Evolutionary conservation across 202 grass and related monocot genomes (phyloP), one percentile per base, ranked within the genome.

Genomic region (Digitaria exilis): DNA sequence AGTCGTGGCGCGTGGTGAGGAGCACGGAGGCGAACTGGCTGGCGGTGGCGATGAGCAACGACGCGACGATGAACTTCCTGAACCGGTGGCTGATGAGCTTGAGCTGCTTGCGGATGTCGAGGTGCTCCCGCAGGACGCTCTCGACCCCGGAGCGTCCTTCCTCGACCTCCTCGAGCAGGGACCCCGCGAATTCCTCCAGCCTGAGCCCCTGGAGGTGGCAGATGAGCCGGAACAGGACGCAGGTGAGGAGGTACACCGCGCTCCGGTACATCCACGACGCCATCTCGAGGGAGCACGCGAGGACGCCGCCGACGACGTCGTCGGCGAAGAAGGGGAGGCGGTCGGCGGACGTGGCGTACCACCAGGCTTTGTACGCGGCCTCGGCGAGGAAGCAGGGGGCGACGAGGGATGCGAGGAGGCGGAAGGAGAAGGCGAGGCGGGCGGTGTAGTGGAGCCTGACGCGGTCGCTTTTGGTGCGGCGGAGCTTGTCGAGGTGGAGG

Each of bases 261-360:
- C 88, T 91, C 69, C 95, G 90, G 89, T 98, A 98, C 86, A 98
- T 87, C 95, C 95, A 98, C 0, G 95, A 93, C 0, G 73, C 88
- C 62, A 98, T 92, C 83, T 98, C 95, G 16, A 88, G 45, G 15
- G 86, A 60, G 79, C 85, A 98, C 0, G 87, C 82, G 49, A 87
- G 17, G 30, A 80, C 61, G 79, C 93, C 89, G 68, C 87, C 56
- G 54, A 92, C 22, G 21, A 88, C 51, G 26, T 72, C 55, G 80
- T 80, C 75, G 77, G 84, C 89, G 25, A 91, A 77, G 76, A 89
- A 90, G 9, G 95, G 92, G 7, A 91, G 63, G 68, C 74, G 70
- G 35, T 80, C 89, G 22, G 86, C 90, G 76, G 92, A 91, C 58
- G 84, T 81, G 25, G 59, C 82, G 82, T 98, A 98, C 92, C 95